Evolutionary conservation across 2,329 filamentous ascomycete species (phyloP).

Genomic region (Colletotrichum lupini): DNA sequence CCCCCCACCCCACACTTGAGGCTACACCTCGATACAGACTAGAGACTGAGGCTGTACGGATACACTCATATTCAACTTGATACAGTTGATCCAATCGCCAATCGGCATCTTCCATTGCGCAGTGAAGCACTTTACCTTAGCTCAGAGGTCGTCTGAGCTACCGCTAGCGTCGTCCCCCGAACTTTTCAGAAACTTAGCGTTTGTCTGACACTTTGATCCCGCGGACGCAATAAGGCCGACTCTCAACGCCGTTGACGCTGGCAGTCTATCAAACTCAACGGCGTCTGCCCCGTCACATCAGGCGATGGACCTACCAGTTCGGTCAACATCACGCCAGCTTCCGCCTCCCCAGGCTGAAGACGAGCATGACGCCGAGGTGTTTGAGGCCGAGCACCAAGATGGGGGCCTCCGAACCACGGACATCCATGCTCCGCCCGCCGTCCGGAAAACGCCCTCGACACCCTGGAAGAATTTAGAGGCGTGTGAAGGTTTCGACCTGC

Average conservation of each 20-base stretch:
- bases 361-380: not conserved
- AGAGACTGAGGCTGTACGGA: not conserved
- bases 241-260: not conserved
- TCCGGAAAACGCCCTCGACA: not conserved
- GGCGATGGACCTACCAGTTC: not conserved
- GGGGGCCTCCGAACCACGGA: not conserved
- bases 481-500: constrained; percentile 29
- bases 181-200: constrained; percentile 1
- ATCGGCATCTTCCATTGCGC: not conserved
- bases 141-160: constrained; percentile 5
- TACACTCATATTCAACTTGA: not conserved
- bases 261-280: not conserved
- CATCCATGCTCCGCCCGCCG: constrained; percentile 17
- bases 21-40: not conserved
- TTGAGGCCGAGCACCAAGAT: constrained; percentile 1
- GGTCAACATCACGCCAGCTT: not conserved
- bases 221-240: constrained; percentile 1
- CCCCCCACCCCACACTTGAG: not conserved
- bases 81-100: not conserved
- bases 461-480: constrained; percentile 17
- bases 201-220: constrained; percentile 14
- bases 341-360: not conserved
- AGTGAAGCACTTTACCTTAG: not conserved
- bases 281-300: not conserved
- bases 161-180: not conserved